Evolutionary conservation across 352 stramenopile species (phyloP).

Genomic region (Phytophthora cryptogea): DNA sequence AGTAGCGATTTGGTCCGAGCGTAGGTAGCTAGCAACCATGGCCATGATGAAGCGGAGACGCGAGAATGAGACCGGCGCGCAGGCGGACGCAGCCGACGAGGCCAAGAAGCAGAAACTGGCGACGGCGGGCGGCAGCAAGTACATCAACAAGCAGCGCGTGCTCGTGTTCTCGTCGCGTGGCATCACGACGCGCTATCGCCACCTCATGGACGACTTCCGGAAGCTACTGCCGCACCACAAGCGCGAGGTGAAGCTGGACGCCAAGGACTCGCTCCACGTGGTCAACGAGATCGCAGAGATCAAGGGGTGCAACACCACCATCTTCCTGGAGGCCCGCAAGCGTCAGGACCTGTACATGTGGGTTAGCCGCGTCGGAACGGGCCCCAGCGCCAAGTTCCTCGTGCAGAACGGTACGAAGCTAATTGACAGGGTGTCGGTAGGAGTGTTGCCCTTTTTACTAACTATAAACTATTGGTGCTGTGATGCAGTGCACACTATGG

Average conservation of each 20-base stretch:
- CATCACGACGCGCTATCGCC: slow-evolving; percentile 95
- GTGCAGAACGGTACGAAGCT: slow-evolving; percentile 92
- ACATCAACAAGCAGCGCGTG: slow-evolving; percentile 93
- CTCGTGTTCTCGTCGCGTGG: slow-evolving; percentile 93
- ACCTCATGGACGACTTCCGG: slow-evolving; percentile 98
- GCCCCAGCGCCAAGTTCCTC: slow-evolving; percentile 97
- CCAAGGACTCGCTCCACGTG: slow-evolving; percentile 92
- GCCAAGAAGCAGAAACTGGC: slow-evolving; percentile 47
- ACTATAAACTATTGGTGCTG: not conserved
- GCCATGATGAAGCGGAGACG: slow-evolving; percentile 53
- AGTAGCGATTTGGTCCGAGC: slow-evolving; percentile 9
- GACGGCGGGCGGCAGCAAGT: slow-evolving; percentile 47
- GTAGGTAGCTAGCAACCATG: slow-evolving; percentile 23
- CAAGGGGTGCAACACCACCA: slow-evolving; percentile 96
- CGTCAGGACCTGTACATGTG: slow-evolving; percentile 99
- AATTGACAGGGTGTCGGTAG: not conserved
- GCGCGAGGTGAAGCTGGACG: slow-evolving; percentile 98
- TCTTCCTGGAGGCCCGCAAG: slow-evolving; percentile 98
- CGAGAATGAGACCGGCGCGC: slow-evolving; percentile 38
- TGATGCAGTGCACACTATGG: slow-evolving; percentile 97
- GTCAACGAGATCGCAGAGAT: slow-evolving; percentile 99
- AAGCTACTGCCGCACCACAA: slow-evolving; percentile 99
- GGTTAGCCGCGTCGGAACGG: slow-evolving; percentile 94
- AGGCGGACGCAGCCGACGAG: slow-evolving; percentile 32
- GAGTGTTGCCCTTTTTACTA: not conserved